A percentile compares a stretch with the other conserved stretches of the same genome.
These are phyloP conservation scores for Vigna hirtella DNA, from an alignment of 306 rosid species.

Conservation along the genomic window DNA sequence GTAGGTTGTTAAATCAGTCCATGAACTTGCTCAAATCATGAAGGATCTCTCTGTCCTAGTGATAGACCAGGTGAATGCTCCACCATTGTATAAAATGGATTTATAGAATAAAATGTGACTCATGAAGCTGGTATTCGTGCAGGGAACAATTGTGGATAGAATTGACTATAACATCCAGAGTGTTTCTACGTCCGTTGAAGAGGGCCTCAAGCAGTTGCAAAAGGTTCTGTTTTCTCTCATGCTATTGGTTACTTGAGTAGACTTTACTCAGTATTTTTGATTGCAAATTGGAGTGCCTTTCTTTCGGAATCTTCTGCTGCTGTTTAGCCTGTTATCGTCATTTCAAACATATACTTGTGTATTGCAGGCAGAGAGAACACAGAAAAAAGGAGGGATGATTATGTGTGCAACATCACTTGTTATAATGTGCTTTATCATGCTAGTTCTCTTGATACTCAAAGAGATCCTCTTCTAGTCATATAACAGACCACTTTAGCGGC, in stretches of 20 bases:
- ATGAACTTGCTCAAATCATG: conserved; percentile 86
- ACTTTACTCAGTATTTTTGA: not conserved
- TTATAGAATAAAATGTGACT: conserved; percentile 43
- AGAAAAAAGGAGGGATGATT: conserved; percentile 81
- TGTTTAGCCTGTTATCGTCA: conserved; percentile 6
- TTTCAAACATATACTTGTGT: conserved; percentile 39
- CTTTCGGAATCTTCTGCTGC: conserved; percentile 1
- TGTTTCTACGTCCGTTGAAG: conserved; percentile 71
- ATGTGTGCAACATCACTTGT: conserved; percentile 79
- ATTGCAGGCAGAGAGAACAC: conserved; percentile 82
- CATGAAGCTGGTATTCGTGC: conserved; percentile 50
- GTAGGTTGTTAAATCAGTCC: conserved; percentile 75
- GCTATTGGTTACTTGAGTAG: not conserved
- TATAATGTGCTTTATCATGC: conserved; percentile 79
- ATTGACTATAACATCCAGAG: conserved; percentile 83
- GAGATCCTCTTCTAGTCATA: conserved; percentile 56
- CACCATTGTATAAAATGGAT: conserved; percentile 33
- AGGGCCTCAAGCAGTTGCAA: conserved; percentile 74
- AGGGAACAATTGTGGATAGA: conserved; percentile 91
- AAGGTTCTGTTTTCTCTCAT: conserved; percentile 58
- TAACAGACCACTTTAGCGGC: not conserved
- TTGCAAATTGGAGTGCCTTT: conserved; percentile 12
- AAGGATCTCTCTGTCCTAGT: conserved; percentile 84
- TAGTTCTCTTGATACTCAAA: conserved; percentile 73
- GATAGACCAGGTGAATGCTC: conserved; percentile 71